Percentiles rank a stretch among this genome's conserved stretches.
Conservation (phyloP, 73 alveolate genomes). For the Paramecium biaurelia region DNA sequence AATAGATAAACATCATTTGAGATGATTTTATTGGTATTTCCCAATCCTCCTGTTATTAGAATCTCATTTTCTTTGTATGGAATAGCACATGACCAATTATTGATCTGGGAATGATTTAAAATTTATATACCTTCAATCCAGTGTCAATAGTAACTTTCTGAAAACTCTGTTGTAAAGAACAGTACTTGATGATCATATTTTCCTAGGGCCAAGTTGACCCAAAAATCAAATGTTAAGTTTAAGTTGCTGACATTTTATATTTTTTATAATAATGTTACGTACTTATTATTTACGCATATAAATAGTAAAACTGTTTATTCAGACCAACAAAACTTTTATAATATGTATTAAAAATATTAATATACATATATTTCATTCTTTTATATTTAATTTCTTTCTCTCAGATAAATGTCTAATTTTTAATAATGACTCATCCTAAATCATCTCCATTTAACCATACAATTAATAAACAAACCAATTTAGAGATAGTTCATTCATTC, state of each 20-base stretch:
- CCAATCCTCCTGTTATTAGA: slow-evolving; percentile 27
- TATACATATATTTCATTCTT: background rate
- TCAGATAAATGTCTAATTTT: slow-evolving; percentile 33
- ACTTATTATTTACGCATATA: background rate
- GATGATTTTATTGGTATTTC: background rate
- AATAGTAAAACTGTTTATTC: background rate
- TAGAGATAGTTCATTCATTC: slow-evolving; percentile 38
- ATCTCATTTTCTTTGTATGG: background rate
- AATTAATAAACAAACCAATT: slow-evolving; percentile 55
- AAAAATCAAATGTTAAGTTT: background rate
- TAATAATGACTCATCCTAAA: background rate
- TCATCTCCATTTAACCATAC: slow-evolving; percentile 45
- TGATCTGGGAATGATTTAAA: background rate
- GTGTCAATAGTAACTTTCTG: background rate
- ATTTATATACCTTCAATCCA: background rate
- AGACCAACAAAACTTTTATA: background rate
- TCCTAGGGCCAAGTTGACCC: background rate
- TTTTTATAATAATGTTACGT: background rate
- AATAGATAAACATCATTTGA: slow-evolving; percentile 7
- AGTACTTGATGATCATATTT: background rate
- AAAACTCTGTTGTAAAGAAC: background rate
- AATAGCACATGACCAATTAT: slow-evolving; percentile 44
- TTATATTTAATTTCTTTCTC: background rate
- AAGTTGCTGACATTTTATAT: slow-evolving; percentile 35
- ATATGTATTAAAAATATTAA: background rate